Percentiles rank a stretch among this genome's conserved stretches.
Evolutionary conservation across 345 rosid species (phyloP).

Genomic region (Cardamine occulta): DNA sequence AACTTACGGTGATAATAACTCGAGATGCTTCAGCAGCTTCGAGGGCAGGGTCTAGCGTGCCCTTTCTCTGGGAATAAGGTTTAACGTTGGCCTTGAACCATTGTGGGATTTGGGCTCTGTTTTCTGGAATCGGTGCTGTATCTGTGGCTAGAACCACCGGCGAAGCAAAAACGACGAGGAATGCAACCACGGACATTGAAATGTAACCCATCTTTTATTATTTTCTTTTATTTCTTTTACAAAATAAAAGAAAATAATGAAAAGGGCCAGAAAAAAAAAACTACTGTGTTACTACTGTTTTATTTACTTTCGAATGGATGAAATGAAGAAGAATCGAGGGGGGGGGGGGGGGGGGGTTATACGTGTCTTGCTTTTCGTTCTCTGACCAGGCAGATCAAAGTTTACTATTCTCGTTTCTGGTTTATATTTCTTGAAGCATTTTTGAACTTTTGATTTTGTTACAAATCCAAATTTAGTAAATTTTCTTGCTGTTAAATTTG

Average conservation of each 20-base stretch:
- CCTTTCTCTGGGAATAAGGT: conserved; percentile 40
- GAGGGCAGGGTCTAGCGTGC: conserved; percentile 50
- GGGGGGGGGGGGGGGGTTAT: conserved; percentile 29
- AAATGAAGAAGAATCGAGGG: conserved; percentile 6
- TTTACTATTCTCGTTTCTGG: conserved; percentile 39
- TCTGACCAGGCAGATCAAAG: not conserved
- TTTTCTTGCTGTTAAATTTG: not conserved
- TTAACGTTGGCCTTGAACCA: conserved; percentile 52
- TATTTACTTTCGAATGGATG: conserved; percentile 17
- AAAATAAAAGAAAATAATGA: conserved; percentile 39
- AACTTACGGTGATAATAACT: conserved; percentile 47
- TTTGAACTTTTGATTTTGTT: not conserved
- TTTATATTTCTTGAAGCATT: conserved; percentile 20
- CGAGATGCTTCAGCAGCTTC: conserved; percentile 46
- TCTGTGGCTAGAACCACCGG: conserved; percentile 33
- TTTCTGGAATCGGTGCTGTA: conserved; percentile 43
- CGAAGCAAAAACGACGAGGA: not conserved
- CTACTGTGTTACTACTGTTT: not conserved
- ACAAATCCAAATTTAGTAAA: not conserved
- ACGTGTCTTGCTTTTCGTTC: conserved; percentile 20
- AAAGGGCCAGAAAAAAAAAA: not conserved
- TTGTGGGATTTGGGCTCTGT: conserved; percentile 19
- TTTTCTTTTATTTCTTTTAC: conserved; percentile 25
- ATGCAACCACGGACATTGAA: conserved; percentile 15
- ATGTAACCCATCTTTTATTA: conserved; percentile 30